Evolutionary conservation across 768 basidiomycete species (phyloP).

Genomic region (Podaxis pistillaris): DNA sequence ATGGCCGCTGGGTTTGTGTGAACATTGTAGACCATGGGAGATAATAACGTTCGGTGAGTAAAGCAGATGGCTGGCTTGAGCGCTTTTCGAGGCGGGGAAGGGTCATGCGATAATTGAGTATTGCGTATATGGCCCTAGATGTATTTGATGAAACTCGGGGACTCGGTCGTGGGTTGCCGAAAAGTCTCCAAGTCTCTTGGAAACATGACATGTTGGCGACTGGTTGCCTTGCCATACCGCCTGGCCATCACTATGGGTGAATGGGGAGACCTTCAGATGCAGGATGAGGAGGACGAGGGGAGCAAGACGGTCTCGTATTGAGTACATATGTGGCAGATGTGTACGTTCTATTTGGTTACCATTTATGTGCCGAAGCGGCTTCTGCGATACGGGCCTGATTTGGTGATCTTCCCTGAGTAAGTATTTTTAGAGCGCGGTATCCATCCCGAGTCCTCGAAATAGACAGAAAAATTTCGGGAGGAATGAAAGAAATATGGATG

Average conservation of each 20-base stretch:
- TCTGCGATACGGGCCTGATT: neutral
- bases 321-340: neutral
- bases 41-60: neutral
- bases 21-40: neutral
- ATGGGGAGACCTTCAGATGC: no score
- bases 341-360: neutral
- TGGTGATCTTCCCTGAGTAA: neutral
- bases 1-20: neutral
- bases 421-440: neutral
- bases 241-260: no score
- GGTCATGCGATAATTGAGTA: no score
- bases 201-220: no score
- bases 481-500: neutral
- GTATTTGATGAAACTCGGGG: no score
- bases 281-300: no score
- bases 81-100: neutral
- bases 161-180: no score
- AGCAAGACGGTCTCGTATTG: no score
- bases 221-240: no score
- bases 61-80: neutral
- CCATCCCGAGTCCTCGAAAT: neutral
- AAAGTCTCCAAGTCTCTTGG: no score
- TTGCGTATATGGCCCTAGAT: no score
- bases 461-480: neutral
- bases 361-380: neutral